These are phyloP conservation scores for Coemansia sp. DNA, from an alignment of 192 early-diverging fungal species.

Conservation along the genomic window DNA sequence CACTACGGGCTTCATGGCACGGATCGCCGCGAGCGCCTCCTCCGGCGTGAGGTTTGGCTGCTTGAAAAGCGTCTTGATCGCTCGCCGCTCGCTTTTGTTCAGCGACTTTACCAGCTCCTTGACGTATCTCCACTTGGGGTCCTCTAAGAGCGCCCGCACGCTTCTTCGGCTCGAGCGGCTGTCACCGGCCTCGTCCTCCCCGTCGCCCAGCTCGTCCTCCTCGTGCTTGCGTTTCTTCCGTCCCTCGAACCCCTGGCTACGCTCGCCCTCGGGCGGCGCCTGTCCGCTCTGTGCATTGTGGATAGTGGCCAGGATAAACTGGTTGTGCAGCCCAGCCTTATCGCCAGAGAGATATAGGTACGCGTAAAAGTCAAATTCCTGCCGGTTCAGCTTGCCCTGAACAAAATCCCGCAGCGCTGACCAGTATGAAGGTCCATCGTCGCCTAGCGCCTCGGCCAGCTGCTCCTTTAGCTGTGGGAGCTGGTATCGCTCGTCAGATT, in stretches of 20 bases:
- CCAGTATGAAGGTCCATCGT: constrained; percentile 76
- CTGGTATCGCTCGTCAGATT: constrained; percentile 48
- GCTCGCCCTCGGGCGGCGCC: constrained; percentile 63
- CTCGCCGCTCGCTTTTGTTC: constrained; percentile 65
- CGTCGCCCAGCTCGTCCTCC: constrained; percentile 6
- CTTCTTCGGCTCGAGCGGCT: constrained; percentile 49
- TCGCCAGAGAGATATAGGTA: constrained; percentile 61
- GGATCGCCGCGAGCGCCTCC: constrained; percentile 31
- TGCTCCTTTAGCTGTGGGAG: constrained; percentile 67
- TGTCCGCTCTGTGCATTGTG: constrained; percentile 73
- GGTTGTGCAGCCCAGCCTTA: constrained; percentile 64
- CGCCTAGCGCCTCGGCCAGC: constrained; percentile 70
- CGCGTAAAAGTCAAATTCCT: constrained; percentile 80
- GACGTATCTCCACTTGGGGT: constrained; percentile 57
- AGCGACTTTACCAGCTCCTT: constrained; percentile 72
- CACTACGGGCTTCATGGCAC: constrained; percentile 50
- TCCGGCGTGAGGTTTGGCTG: constrained; percentile 42
- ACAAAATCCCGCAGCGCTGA: constrained; percentile 72
- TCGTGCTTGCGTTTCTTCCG: constrained; percentile 38
- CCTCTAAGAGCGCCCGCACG: constrained; percentile 55
- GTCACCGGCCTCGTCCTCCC: constrained; percentile 13
- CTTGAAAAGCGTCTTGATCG: constrained; percentile 64
- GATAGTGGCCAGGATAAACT: constrained; percentile 75
- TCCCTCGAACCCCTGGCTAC: constrained; percentile 57
- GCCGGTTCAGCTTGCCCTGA: constrained; percentile 71